phyloP scores from a whole-genome alignment of 2,329 filamentous ascomycete genomes.

The Fusarium sp. region DNA sequence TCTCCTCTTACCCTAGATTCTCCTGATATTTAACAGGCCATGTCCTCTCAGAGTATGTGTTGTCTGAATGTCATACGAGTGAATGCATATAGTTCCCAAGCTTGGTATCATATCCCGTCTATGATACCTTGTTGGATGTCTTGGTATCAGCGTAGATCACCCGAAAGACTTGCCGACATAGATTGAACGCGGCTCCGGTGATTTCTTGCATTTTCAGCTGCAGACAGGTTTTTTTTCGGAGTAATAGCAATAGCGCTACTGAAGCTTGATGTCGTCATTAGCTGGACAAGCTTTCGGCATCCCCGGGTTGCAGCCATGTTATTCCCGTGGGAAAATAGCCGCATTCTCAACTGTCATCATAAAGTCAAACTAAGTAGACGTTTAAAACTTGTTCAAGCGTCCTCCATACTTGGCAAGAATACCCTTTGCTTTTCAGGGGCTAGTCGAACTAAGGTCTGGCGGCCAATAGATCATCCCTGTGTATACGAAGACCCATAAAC shows the following conservation, averaged over 20 bases:
- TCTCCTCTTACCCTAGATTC: neutral
- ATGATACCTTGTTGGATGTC: too few species aligned
- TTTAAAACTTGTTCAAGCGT: too few species aligned
- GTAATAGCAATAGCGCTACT: neutral
- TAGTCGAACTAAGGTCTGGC: neutral
- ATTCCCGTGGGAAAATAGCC: neutral
- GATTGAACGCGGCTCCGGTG: too few species aligned
- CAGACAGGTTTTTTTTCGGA: neutral
- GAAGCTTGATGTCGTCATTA: neutral
- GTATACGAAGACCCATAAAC: neutral
- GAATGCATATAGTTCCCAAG: neutral
- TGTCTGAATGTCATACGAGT: neutral
- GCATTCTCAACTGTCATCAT: neutral
- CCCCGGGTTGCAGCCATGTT: neutral
- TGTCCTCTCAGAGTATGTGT: too few species aligned
- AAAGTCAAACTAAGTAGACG: neutral
- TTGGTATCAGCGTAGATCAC: too few species aligned
- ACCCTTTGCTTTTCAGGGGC: neutral
- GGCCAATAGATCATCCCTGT: neutral
- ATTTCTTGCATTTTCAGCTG: neutral
- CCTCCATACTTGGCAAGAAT: neutral
- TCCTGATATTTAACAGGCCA: neutral
- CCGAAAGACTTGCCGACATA: too few species aligned
- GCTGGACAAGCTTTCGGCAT: neutral
- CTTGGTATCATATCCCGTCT: neutral